A percentile compares a stretch with the other conserved stretches of the same genome.
These are phyloP conservation scores for Metroxylon sagu DNA, from an alignment of 176 grass and related monocot species.

Conservation along the genomic window DNA sequence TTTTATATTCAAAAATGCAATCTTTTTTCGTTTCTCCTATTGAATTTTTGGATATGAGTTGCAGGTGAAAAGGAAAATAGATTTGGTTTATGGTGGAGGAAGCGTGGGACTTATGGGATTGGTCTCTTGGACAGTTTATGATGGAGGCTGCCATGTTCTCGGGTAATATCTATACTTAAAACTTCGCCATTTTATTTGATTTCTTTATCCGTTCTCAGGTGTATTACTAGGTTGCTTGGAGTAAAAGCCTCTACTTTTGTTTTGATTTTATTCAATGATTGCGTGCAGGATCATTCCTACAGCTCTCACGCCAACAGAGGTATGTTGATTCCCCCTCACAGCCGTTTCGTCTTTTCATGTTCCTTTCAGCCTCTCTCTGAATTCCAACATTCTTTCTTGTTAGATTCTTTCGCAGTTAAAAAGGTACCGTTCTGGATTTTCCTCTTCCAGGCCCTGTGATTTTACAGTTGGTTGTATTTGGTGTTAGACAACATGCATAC, in stretches of 20 bases:
- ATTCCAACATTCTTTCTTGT: not conserved
- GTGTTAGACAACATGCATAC: no score
- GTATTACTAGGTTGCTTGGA: no score
- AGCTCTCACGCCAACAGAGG: slow-evolving; percentile 70
- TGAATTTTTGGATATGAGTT: not conserved
- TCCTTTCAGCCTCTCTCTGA: not conserved
- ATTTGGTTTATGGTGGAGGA: not conserved
- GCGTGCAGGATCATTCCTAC: slow-evolving; percentile 66
- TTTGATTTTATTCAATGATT: no score
- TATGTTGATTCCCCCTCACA: not conserved
- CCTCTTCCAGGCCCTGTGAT: no score
- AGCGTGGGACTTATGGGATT: not conserved
- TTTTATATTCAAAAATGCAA: no score
- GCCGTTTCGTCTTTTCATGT: not conserved
- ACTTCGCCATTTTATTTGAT: no score
- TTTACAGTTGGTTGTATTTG: no score
- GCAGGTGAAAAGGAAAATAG: not conserved
- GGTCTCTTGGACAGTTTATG: not conserved
- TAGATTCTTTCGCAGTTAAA: no score
- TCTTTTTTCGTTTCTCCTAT: no score
- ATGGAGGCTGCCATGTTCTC: not conserved
- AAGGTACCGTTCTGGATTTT: no score
- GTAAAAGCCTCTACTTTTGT: no score
- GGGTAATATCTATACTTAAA: not conserved
- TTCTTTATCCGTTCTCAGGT: no score